These are phyloP conservation scores for Hypholoma fasciculare DNA, from an alignment of 768 basidiomycete genomes.

Conservation along the genomic window DNA sequence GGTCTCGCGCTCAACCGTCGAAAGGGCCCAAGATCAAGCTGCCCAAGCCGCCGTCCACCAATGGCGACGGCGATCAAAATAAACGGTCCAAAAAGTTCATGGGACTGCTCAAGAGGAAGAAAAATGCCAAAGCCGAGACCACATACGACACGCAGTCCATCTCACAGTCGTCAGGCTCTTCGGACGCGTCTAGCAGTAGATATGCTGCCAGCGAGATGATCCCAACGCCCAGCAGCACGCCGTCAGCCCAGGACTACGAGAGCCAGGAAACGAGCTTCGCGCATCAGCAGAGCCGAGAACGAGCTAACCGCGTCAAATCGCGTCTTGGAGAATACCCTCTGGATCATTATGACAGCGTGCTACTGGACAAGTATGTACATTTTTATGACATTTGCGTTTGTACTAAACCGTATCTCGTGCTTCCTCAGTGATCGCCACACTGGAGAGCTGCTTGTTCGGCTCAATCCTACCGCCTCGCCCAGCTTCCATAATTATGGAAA, in stretches of 20 bases:
- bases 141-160: slow-evolving; percentile 5
- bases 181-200: not conserved
- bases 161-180: not conserved
- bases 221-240: not conserved
- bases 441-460: slow-evolving; percentile 49
- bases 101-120: slow-evolving; percentile 25
- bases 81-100: slow-evolving; percentile 18
- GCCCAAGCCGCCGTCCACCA: not conserved
- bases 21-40: slow-evolving; percentile 8
- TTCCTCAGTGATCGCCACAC: slow-evolving; percentile 56
- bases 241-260: slow-evolving; percentile 6
- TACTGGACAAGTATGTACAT: slow-evolving; percentile 54
- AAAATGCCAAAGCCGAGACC: slow-evolving; percentile 8
- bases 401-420: slow-evolving; percentile 1
- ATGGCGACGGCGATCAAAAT: slow-evolving; percentile 3
- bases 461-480: slow-evolving; percentile 54
- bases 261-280: not conserved
- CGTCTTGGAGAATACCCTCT: slow-evolving; percentile 27
- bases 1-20: slow-evolving; percentile 22
- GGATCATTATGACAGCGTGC: slow-evolving; percentile 49
- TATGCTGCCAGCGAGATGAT: not conserved
- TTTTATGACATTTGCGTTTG: not conserved
- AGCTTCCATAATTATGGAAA: slow-evolving; percentile 55
- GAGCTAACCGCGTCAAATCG: slow-evolving; percentile 17
- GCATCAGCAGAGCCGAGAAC: slow-evolving; percentile 12